Conservation (phyloP, 345 rosid species). For the Pistacia atlantica region DNA sequence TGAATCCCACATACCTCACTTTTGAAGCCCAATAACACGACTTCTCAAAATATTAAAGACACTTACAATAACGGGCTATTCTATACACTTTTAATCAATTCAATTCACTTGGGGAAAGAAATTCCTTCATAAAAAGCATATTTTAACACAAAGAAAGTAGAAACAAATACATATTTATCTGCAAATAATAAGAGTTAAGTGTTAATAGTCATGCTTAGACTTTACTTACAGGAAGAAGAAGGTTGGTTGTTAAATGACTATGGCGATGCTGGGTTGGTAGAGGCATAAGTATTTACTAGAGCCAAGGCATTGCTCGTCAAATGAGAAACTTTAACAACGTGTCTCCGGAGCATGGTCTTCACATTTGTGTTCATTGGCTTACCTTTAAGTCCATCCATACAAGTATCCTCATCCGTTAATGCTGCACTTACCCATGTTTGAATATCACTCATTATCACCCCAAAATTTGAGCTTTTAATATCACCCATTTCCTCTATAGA, state of each 20-base stretch:
- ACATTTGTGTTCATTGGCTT: slow-evolving; percentile 20
- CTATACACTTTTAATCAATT: too few relatives aligned
- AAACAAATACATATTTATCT: too few relatives aligned
- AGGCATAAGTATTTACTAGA: slow-evolving; percentile 33
- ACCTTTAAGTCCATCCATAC: slow-evolving; percentile 48
- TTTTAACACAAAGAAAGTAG: too few relatives aligned
- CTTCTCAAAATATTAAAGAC: too few relatives aligned
- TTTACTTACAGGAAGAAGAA: too few relatives aligned
- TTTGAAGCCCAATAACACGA: too few relatives aligned
- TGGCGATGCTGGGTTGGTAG: background rate
- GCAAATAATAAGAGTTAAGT: too few relatives aligned
- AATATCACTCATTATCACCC: slow-evolving; percentile 41
- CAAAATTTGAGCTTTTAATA: slow-evolving; percentile 21
- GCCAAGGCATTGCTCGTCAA: slow-evolving; percentile 51
- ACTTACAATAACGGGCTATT: too few relatives aligned
- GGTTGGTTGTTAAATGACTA: background rate
- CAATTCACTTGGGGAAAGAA: too few relatives aligned
- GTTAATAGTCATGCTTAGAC: too few relatives aligned
- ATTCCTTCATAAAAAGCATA: too few relatives aligned
- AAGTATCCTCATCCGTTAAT: slow-evolving; percentile 48
- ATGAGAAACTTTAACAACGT: slow-evolving; percentile 29
- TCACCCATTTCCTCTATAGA: slow-evolving; percentile 35
- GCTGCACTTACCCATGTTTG: slow-evolving; percentile 68
- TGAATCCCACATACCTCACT: too few relatives aligned
- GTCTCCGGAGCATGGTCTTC: slow-evolving; percentile 24